These are phyloP conservation scores for Linderina pennispora DNA, from an alignment of 192 early-diverging fungal species.

Conservation along the genomic window DNA sequence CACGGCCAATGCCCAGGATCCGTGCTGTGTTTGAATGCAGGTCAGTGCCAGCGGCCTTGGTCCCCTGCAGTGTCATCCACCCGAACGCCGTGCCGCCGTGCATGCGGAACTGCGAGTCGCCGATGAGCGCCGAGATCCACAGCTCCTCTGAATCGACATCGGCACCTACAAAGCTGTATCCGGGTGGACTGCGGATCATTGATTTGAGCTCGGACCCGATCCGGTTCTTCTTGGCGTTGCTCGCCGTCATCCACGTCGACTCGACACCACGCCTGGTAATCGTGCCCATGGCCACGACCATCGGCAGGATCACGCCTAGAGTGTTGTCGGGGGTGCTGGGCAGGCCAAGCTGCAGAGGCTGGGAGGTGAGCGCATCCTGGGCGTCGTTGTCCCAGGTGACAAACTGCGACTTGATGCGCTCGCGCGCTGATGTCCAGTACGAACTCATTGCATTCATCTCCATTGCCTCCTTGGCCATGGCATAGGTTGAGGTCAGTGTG, in stretches of 20 bases:
- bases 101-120: constrained; percentile 88
- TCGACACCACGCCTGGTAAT: constrained; percentile 91
- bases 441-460: constrained; percentile 70
- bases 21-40: constrained; percentile 87
- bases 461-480: constrained; percentile 70
- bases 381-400: constrained; percentile 64
- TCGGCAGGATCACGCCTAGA: constrained; percentile 80
- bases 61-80: constrained; percentile 98
- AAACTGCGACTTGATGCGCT: constrained; percentile 78
- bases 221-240: constrained; percentile 82
- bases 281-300: constrained; percentile 90
- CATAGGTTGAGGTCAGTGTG: constrained; percentile 64
- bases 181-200: constrained; percentile 73
- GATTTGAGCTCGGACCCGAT: constrained; percentile 94
- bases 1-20: constrained; percentile 81
- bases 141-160: constrained; percentile 97
- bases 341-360: constrained; percentile 23
- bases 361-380: constrained; percentile 31
- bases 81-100: constrained; percentile 92
- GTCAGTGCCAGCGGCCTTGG: constrained; percentile 82
- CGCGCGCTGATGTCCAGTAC: constrained; percentile 88
- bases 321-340: not conserved
- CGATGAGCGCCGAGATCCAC: constrained; percentile 92
- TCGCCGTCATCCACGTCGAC: constrained; percentile 91
- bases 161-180: constrained; percentile 87